A percentile compares a stretch with the other conserved stretches of the same genome.
These are phyloP conservation scores for Cercospora sp. DNA, from an alignment of 2,329 filamentous ascomycete species.

Conservation along the genomic window DNA sequence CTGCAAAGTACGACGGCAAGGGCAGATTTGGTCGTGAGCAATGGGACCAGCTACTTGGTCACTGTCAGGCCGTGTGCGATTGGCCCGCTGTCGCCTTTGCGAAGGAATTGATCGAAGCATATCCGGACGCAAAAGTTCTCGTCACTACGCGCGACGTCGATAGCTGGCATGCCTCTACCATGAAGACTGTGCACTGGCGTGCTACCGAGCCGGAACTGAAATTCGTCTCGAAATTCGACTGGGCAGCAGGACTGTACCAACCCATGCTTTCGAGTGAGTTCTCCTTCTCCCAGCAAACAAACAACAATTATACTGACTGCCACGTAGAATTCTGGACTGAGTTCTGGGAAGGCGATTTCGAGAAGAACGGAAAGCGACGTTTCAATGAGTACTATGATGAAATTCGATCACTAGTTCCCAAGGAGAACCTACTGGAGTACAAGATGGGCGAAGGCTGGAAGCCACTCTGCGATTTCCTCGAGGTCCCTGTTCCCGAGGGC, in stretches of 20 bases:
- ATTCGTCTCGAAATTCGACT: conserved; percentile 57
- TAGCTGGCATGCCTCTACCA: conserved; percentile 62
- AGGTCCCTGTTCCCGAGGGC: conserved; percentile 51
- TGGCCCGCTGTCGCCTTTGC: conserved; percentile 68
- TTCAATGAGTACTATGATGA: conserved; percentile 59
- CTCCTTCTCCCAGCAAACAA: neutral
- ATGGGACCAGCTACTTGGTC: conserved; percentile 68
- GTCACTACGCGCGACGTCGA: conserved; percentile 67
- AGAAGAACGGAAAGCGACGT: conserved; percentile 63
- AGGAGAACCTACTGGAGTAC: conserved; percentile 56
- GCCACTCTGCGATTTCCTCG: conserved; percentile 57
- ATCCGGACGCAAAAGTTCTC: conserved; percentile 71
- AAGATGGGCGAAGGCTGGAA: conserved; percentile 56
- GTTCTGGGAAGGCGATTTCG: conserved; percentile 69
- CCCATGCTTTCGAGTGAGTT: conserved; percentile 61
- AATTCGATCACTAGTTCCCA: conserved; percentile 49
- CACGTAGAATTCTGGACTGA: conserved; percentile 62
- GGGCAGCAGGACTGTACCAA: conserved; percentile 67
- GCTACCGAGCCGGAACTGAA: conserved; percentile 63
- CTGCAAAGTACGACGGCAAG: conserved; percentile 61
- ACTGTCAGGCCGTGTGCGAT: conserved; percentile 67
- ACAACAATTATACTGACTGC: conserved; percentile 11
- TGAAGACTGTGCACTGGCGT: conserved; percentile 69
- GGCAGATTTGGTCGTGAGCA: conserved; percentile 65
- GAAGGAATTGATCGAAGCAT: conserved; percentile 68